A percentile compares a stretch with the other conserved stretches of the same genome.
Conservation (phyloP, 305 asterid species). For the Fraxinus latifolia region DNA sequence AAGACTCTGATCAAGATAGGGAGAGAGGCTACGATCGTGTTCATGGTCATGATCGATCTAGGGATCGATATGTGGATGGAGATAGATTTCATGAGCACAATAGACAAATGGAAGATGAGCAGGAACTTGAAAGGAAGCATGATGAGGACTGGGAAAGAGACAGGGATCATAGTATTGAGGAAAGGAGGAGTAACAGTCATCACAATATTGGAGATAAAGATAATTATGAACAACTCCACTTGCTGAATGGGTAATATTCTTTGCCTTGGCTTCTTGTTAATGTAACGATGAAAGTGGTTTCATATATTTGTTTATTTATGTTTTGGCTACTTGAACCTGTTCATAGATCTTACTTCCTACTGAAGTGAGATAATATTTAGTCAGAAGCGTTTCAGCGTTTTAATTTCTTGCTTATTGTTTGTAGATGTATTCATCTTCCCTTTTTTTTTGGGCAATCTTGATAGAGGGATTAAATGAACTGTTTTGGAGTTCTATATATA, state of each 20-base stretch:
- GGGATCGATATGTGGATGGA: slow-evolving; percentile 49
- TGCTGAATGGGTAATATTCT: slow-evolving; percentile 38
- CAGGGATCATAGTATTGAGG: slow-evolving; percentile 35
- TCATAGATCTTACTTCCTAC: slow-evolving; percentile 3
- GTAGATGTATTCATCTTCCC: background rate
- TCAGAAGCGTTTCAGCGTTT: background rate
- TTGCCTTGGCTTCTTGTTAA: slow-evolving; percentile 10
- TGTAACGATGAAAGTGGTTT: slow-evolving; percentile 9
- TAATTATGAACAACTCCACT: slow-evolving; percentile 32
- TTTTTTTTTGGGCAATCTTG: background rate
- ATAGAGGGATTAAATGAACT: background rate
- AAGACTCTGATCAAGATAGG: slow-evolving; percentile 40
- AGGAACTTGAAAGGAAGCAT: slow-evolving; percentile 48
- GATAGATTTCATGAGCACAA: slow-evolving; percentile 41
- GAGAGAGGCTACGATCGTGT: slow-evolving; percentile 46
- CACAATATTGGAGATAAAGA: slow-evolving; percentile 43
- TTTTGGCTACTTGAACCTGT: slow-evolving; percentile 3
- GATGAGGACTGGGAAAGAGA: slow-evolving; percentile 48
- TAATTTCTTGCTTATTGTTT: slow-evolving; percentile 1
- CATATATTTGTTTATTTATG: background rate
- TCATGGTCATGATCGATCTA: slow-evolving; percentile 42
- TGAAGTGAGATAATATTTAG: slow-evolving; percentile 4
- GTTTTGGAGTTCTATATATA: slow-evolving; percentile 1
- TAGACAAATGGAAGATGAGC: slow-evolving; percentile 42
- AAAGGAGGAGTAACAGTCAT: slow-evolving; percentile 37